Evolutionary conservation across 1,139 yeast genomes (phyloP).

Genomic region (Geotrichum candidum): DNA sequence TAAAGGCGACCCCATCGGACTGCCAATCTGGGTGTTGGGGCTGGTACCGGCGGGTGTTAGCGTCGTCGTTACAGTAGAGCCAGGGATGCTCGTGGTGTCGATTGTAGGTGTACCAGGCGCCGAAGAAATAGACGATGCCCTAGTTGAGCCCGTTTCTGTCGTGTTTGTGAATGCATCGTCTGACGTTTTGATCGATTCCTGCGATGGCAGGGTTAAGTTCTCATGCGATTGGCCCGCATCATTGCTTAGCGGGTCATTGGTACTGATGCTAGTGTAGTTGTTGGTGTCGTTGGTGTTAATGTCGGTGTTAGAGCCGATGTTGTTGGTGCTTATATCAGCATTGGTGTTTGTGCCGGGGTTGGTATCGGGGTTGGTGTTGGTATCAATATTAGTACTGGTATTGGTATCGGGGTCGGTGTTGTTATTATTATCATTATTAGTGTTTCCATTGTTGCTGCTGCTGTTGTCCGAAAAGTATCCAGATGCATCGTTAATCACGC

Average conservation of each 20-base stretch:
- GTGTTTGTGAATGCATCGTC: constrained; percentile 2
- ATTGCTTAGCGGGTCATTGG: background rate
- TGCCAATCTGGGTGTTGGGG: constrained; percentile 1
- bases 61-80: constrained; percentile 1
- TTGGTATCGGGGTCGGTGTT: background rate
- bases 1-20: constrained; percentile 13
- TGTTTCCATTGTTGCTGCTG: background rate
- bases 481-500: constrained; percentile 10
- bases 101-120: background rate
- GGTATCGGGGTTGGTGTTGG: background rate
- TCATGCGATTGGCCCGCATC: background rate
- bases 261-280: background rate
- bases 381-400: background rate
- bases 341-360: background rate
- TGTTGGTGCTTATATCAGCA: background rate
- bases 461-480: constrained; percentile 1
- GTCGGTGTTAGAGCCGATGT: constrained; percentile 3
- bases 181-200: background rate
- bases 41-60: constrained; percentile 1
- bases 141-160: background rate
- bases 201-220: background rate
- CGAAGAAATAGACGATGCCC: background rate
- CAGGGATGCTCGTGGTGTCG: background rate
- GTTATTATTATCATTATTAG: background rate
- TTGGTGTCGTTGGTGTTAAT: background rate